phyloP scores from a whole-genome alignment of 2,329 filamentous ascomycete genomes.

The Apiospora koreana region DNA sequence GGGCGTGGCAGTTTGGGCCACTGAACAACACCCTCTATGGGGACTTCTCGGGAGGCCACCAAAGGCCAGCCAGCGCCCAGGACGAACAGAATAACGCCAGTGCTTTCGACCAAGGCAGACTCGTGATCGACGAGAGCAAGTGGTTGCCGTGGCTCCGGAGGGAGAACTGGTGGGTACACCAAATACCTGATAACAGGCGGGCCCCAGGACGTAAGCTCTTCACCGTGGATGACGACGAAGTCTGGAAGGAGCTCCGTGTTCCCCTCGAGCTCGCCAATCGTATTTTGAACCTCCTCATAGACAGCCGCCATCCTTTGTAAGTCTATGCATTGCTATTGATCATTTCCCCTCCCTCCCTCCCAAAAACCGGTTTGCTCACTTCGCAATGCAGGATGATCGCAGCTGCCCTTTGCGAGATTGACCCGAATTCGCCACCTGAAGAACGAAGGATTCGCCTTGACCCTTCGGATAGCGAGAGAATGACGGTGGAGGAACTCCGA shows the following conservation, averaged over 20 bases:
- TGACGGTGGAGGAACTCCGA: not conserved
- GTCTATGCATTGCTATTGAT: not conserved
- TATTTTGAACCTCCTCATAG: not conserved
- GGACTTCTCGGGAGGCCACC: not conserved
- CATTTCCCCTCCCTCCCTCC: not conserved
- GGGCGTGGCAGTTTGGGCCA: not conserved
- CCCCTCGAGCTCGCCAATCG: not conserved
- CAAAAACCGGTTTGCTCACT: not conserved
- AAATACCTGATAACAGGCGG: not conserved
- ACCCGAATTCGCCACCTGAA: not conserved
- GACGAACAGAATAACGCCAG: not conserved
- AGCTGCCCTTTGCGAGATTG: not conserved
- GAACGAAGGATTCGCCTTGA: not conserved
- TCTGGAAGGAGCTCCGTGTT: not conserved
- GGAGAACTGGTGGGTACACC: not conserved
- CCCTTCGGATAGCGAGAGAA: not conserved
- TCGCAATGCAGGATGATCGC: not conserved
- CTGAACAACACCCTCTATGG: not conserved
- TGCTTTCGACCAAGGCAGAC: not conserved
- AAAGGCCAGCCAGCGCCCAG: not conserved
- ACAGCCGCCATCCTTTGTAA: not conserved
- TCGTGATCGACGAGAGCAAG: not conserved
- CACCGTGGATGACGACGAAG: not conserved
- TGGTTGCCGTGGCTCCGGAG: not conserved
- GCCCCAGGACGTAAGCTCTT: not conserved